These are phyloP conservation scores for Pyrus hybrid DNA, from an alignment of 331 rosid genomes.

Conservation along the genomic window DNA sequence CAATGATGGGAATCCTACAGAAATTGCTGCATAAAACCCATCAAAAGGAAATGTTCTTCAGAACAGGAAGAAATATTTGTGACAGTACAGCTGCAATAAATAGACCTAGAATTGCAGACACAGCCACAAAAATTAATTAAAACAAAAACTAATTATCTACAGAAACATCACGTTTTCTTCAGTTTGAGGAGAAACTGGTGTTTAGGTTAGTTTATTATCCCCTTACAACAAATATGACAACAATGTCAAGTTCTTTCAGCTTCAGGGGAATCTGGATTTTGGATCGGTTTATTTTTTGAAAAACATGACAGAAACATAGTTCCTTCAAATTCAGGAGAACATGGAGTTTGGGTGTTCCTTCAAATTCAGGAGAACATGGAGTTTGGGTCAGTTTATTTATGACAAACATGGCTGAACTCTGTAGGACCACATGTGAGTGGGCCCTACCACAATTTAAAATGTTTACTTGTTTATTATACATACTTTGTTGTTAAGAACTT, in stretches of 20 bases:
- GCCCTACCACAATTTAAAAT: not conserved
- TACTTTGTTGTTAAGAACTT: not conserved
- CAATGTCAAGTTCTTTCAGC: not conserved
- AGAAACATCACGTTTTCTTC: not conserved
- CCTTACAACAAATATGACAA: not conserved
- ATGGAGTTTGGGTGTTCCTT: not conserved
- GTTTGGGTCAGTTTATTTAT: not conserved
- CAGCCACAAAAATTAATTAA: not conserved
- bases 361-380: not conserved
- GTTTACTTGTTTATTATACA: not conserved
- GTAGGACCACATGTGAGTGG: not conserved
- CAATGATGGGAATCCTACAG: conserved; percentile 91
- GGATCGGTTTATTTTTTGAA: not conserved
- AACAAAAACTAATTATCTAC: not conserved
- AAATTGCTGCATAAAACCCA: conserved; percentile 64
- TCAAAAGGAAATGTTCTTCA: conserved; percentile 12
- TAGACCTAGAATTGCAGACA: conserved; percentile 8
- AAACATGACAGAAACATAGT: not conserved
- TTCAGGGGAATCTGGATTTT: not conserved
- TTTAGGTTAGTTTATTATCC: not conserved
- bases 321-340: not conserved
- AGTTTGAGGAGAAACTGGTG: not conserved
- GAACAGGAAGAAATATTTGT: not conserved
- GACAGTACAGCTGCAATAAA: conserved; percentile 3
- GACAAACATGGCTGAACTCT: not conserved